Evolutionary conservation across 2,329 filamentous ascomycete species (phyloP), one percentile per base, ranked within the genome.

Genomic region (Hypoxylon sp.): DNA sequence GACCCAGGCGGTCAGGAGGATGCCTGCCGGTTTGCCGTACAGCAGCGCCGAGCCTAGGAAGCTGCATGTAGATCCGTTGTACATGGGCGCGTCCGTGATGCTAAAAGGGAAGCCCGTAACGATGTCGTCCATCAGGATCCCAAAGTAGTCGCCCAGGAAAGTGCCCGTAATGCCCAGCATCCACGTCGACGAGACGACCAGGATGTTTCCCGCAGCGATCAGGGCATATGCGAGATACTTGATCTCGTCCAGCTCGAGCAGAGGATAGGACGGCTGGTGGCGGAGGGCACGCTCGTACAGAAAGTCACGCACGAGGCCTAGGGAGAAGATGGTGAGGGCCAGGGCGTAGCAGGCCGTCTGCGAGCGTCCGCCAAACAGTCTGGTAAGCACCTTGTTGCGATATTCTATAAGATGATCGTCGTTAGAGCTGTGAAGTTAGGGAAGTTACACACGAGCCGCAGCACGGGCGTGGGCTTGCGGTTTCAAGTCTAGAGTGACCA

Each of bases 61-160:
- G 78, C 89, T 94, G 83, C 96, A 83, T 20, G 94, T 95, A 61
- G 88, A 92, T 56, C 95, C 95, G 79, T 92, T 90, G 81, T 99
- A 99, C 95, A 99, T 99, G 62, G 95, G 95, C 48, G 92, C 89
- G 65, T 87, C 85, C 51, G 89, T 93, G 60, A 98, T 83, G 76
- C 90, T 98, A 83, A 99, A 99, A 2, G 95, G 95, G 74, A 99
- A 99, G 11, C 91, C 89, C 10, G 92, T 96, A 48, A 99, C 93
- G 70, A 94, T 94, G 67, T 89, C 80, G 73, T 98, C 94, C 92
- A 97, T 96, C 65, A 99, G 82, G 74, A 98, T 97, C 67, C 95
- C 95, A 73, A 98, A 99, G 82, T 99, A 99, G 80, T 99, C 95
- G 68, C 95, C 95, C 29, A 99, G 82, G 74, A 97, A 99, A 31